phyloP scores from a whole-genome alignment of 1,284 basidiomycete genomes.

The Ganoderma sp. region DNA sequence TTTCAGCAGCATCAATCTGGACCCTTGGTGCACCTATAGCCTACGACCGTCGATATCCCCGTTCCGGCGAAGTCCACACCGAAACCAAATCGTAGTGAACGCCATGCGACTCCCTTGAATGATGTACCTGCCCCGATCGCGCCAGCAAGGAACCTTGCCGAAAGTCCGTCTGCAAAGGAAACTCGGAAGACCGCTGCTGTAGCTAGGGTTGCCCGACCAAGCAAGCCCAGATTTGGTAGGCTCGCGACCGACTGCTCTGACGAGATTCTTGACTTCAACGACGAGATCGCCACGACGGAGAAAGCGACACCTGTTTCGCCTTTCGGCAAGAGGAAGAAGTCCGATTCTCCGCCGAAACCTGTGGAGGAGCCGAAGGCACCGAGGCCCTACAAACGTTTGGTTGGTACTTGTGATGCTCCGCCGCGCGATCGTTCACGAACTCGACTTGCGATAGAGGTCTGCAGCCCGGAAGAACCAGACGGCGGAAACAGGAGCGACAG shows the following conservation, averaged over 20 bases:
- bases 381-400: slow-evolving; percentile 34
- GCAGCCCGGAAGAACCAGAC: slow-evolving; percentile 31
- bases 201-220: not conserved
- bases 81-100: slow-evolving; percentile 20
- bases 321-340: slow-evolving; percentile 34
- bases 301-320: slow-evolving; percentile 22
- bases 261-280: slow-evolving; percentile 42
- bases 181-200: slow-evolving; percentile 10
- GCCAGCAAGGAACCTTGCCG: not conserved
- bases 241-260: slow-evolving; percentile 40
- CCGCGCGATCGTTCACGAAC: not conserved
- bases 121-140: slow-evolving; percentile 15
- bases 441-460: slow-evolving; percentile 24
- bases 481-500: not conserved
- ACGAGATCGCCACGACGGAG: slow-evolving; percentile 14
- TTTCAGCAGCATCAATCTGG: not conserved
- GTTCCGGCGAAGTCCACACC: slow-evolving; percentile 29
- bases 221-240: slow-evolving; percentile 37
- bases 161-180: not conserved
- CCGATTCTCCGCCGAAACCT: slow-evolving; percentile 16
- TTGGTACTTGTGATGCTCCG: slow-evolving; percentile 9
- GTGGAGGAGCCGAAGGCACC: slow-evolving; percentile 11
- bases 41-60: slow-evolving; percentile 35
- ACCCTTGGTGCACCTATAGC: slow-evolving; percentile 15
- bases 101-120: slow-evolving; percentile 14